Evolutionary conservation across 2,329 filamentous ascomycete genomes (phyloP).

Genomic region (Aspergillus sp.): DNA sequence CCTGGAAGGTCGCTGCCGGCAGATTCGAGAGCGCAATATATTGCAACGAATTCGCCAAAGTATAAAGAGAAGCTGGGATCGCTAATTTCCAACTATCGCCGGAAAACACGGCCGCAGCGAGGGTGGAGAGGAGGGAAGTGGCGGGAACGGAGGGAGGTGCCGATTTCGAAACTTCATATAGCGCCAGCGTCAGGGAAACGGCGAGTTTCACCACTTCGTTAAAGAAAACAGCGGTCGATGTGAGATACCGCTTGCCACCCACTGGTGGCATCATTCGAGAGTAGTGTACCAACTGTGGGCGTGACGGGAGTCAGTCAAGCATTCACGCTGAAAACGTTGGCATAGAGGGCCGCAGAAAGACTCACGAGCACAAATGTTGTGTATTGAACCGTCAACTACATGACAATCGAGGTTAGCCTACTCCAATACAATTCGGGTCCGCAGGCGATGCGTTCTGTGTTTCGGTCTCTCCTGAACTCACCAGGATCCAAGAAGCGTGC

Average conservation of each 20-base stretch:
- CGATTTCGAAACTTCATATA: slow-evolving; percentile 80
- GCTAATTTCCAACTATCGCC: slow-evolving; percentile 94
- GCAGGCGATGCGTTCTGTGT: not conserved
- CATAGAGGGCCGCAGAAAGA: not conserved
- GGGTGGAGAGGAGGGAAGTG: slow-evolving; percentile 75
- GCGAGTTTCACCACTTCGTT: slow-evolving; percentile 90
- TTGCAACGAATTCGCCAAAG: slow-evolving; percentile 88
- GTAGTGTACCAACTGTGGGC: slow-evolving; percentile 79
- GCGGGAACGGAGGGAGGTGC: slow-evolving; percentile 77
- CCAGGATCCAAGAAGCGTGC: slow-evolving; percentile 40
- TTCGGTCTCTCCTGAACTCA: slow-evolving; percentile 25
- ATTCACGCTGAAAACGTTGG: too few relatives aligned
- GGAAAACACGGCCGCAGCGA: slow-evolving; percentile 79
- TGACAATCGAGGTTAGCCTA: not conserved
- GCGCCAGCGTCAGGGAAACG: slow-evolving; percentile 79
- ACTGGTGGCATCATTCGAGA: slow-evolving; percentile 87
- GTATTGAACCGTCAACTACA: slow-evolving; percentile 45
- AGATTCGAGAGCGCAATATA: slow-evolving; percentile 90
- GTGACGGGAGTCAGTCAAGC: not conserved
- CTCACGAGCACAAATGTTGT: slow-evolving; percentile 46
- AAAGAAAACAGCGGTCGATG: slow-evolving; percentile 90
- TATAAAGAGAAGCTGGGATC: slow-evolving; percentile 84
- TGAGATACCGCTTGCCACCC: slow-evolving; percentile 83
- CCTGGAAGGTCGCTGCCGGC: slow-evolving; percentile 89
- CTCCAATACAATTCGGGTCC: not conserved